Evolutionary conservation across 352 stramenopile species (phyloP), one percentile per base, ranked within the genome.

Genomic region (Pythium brachiatum): DNA sequence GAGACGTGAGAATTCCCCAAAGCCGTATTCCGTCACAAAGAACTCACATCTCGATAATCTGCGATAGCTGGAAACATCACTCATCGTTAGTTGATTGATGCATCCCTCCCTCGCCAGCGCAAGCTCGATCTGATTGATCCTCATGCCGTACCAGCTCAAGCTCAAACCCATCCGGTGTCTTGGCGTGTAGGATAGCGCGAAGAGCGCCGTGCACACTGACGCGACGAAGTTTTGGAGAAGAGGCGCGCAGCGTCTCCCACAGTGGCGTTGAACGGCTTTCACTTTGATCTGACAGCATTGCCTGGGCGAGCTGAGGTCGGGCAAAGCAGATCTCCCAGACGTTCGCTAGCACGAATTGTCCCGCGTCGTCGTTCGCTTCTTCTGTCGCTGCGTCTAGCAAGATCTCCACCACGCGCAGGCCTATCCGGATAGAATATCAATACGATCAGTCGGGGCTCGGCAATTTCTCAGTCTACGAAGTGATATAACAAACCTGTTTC

Each of bases 321-420:
- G 69, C 29, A 27, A 72, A 72, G 2, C 50, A 13, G 21, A 69
- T 53, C 50, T 72, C 65, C 65, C 65, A 72, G 2, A 65, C 36
- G 46, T 59, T 53, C 7, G 64, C 52, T 15, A 62, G 23, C 1
- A 60, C 34, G 20, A 67, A 64, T 16, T 57, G 39, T 23, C 29
- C 27, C 2, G 34, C 52, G n/a, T 62, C 44, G 8, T 51, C 60
- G 16, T 62, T 50, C 9, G n/a, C 3, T 34, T 71, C 64, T 21
- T 69, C 62, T 2, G 7, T 18, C 2, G 38, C 36, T 12, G 62
- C n/a, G 16, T 69, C 62, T 2, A 69, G 29, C 23, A 69, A 32
- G n/a, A 69, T 56, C 16, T 56, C 55, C 4, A 63, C 23, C 26
- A 59, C 61, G 53, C 54, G 44, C 18, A 25, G 16, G 5, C 29